These are phyloP conservation scores for Cucumis cinereus DNA, from an alignment of 306 rosid species.

Conservation along the genomic window DNA sequence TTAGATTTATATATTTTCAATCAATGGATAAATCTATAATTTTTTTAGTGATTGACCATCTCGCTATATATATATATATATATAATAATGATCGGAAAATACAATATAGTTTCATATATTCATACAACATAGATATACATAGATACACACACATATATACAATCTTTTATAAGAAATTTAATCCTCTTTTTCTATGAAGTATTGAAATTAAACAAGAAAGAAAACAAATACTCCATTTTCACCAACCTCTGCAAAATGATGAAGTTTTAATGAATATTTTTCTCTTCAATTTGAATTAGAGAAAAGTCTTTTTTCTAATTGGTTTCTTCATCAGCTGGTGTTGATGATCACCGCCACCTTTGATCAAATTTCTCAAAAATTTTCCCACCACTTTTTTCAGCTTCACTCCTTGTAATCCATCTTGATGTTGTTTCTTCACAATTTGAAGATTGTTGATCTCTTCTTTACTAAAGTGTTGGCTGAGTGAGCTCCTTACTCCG, in stretches of 20 bases:
- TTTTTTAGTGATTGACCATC: too few species aligned
- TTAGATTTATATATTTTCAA: too few species aligned
- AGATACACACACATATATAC: not conserved
- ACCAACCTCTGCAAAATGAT: not conserved
- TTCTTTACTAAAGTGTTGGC: slow-evolving; percentile 56
- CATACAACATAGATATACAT: not conserved
- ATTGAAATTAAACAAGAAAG: not conserved
- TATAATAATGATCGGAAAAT: too few species aligned
- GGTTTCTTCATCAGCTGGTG: slow-evolving; percentile 23
- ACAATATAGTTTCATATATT: not conserved
- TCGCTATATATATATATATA: too few species aligned
- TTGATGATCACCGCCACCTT: slow-evolving; percentile 39
- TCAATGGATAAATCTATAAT: too few species aligned
- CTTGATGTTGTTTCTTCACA: slow-evolving; percentile 36
- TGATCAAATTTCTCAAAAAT: slow-evolving; percentile 45
- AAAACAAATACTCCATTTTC: not conserved
- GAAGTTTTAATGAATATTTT: not conserved
- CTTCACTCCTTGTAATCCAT: slow-evolving; percentile 42
- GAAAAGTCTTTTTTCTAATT: slow-evolving; percentile 23
- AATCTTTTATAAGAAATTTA: not conserved
- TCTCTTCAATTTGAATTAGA: slow-evolving; percentile 12
- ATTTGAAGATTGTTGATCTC: slow-evolving; percentile 42
- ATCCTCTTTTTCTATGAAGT: not conserved
- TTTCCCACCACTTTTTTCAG: slow-evolving; percentile 58
- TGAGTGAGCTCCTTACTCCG: slow-evolving; percentile 39